Base-by-base conservation (phyloP, 805 yeast genomes). In the Yarrowia divulgata region DNA sequence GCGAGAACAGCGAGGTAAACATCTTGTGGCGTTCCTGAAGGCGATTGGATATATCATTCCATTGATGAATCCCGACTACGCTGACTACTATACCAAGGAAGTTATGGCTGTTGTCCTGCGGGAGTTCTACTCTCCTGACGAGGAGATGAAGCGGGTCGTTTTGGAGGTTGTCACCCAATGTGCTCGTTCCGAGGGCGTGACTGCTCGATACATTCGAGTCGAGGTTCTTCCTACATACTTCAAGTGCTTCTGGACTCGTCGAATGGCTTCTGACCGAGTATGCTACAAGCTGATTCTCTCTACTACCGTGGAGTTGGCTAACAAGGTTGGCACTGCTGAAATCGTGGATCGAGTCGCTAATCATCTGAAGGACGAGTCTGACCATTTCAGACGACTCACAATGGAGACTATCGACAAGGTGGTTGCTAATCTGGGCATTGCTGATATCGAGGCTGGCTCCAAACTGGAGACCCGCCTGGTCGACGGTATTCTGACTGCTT, bases 41-140 rank as follows among this genome's bases (percentile, higher is more conserved):
- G 90, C 96, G 66, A 81, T 93, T 32, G 97, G 97, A 0, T 85
- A 86, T 35, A 81, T 93, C 6, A 87, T 93, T 5, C 97, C 98
- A 0, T 79, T 94, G 66, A 92, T 94, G 97, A 90, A 87, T 69
- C 87, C 87, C 18, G 97, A 92, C 71, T 88, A 90, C 75, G 88
- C 93, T 1, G 85, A 87, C 68, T 90, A 87, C 76, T 93, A 91
- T 73, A 86, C 97, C 0, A 83, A 83, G 60, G 96, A 91, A 75
- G 83, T 93, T 2, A 85, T 93, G 82, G 80, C 80, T 19, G 83
- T 92, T 35, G 80, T 93, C 6, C 74, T 86, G 2, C 81, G 95
- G 68, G 97, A 93, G 77, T 90, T 92, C 73, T 77, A 81, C 43
- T 86, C 96, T 0, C 93, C 95, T 0, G 97, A 92, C 75, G 97